Conservation (phyloP, 257 asterid genomes). For the Coffea canephora region DNA sequence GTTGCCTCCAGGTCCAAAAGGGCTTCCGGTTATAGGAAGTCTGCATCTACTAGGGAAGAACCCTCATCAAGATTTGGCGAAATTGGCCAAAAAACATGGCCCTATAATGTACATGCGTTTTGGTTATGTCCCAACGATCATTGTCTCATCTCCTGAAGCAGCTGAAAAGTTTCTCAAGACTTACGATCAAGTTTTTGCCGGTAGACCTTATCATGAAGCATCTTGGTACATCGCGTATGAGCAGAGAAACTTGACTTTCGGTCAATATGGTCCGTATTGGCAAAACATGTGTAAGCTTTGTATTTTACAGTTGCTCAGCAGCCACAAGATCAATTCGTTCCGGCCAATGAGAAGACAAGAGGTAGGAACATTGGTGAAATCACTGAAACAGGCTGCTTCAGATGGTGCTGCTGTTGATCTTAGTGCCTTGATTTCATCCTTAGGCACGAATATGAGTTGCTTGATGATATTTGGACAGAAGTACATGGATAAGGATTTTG, state of each 20-base stretch:
- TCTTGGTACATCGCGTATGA: conserved; percentile 14
- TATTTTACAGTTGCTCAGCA: conserved; percentile 16
- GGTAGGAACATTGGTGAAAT: conserved; percentile 16
- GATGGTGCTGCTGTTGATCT: background rate
- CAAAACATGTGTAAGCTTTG: background rate
- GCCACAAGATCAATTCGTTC: conserved; percentile 14
- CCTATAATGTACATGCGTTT: too few relatives aligned
- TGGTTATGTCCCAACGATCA: too few relatives aligned
- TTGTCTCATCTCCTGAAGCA: too few relatives aligned
- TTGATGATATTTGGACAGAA: too few relatives aligned
- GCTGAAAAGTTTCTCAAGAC: too few relatives aligned
- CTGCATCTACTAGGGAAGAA: conserved; percentile 26
- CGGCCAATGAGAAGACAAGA: conserved; percentile 26
- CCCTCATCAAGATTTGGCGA: background rate
- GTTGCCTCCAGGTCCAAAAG: conserved; percentile 31
- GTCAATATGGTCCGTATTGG: conserved; percentile 24
- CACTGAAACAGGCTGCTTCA: conserved; percentile 11
- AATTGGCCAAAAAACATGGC: too few relatives aligned
- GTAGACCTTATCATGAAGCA: conserved; percentile 17
- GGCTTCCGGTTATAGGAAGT: conserved; percentile 25
- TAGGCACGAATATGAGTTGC: too few relatives aligned
- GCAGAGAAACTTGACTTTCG: conserved; percentile 19
- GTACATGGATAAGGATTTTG: too few relatives aligned
- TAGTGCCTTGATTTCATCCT: too few relatives aligned
- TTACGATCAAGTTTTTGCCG: too few relatives aligned